phyloP scores from a whole-genome alignment of 2,329 filamentous ascomycete genomes.

The Aspergillus piperis region DNA sequence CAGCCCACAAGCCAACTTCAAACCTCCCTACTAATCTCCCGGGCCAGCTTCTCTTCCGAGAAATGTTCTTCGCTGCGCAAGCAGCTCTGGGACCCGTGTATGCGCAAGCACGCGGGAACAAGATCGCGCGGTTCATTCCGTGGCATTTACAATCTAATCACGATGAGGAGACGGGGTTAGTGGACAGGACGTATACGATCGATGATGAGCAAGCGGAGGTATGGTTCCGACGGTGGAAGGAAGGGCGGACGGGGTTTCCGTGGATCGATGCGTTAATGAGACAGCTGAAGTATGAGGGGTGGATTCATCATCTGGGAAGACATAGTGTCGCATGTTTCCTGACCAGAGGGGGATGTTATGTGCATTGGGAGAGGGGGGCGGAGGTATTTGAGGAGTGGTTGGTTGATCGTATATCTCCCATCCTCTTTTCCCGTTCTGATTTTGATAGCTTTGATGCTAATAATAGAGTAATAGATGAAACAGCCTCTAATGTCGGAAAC shows the following conservation, averaged over 20 bases:
- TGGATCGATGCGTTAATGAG: conserved; percentile 82
- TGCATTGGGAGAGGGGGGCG: conserved; percentile 76
- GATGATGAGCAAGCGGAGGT: conserved; percentile 63
- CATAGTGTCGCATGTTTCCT: conserved; percentile 80
- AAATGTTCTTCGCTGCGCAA: conserved; percentile 83
- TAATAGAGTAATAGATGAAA: conserved; percentile 20
- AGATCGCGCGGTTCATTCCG: conserved; percentile 70
- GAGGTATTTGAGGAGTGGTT: conserved; percentile 77
- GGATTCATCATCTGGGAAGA: conserved; percentile 77
- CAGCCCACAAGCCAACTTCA: conserved; percentile 56
- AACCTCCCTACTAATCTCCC: conserved; percentile 67
- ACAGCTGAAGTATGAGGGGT: conserved; percentile 69
- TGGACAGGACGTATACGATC: conserved; percentile 51
- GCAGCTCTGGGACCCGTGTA: conserved; percentile 66
- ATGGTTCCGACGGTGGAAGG: conserved; percentile 69
- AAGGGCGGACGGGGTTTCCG: conserved; percentile 71
- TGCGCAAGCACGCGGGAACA: conserved; percentile 65
- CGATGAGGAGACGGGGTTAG: conserved; percentile 45
- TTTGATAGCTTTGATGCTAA: not conserved
- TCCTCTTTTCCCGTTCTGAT: not conserved
- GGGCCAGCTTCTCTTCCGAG: conserved; percentile 73
- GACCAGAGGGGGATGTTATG: conserved; percentile 75
- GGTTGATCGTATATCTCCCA: conserved; percentile 56
- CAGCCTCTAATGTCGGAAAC: conserved; percentile 29
- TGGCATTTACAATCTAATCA: conserved; percentile 71